phyloP scores from a whole-genome alignment of 202 grass and related monocot species.

The Zizania palustris region DNA sequence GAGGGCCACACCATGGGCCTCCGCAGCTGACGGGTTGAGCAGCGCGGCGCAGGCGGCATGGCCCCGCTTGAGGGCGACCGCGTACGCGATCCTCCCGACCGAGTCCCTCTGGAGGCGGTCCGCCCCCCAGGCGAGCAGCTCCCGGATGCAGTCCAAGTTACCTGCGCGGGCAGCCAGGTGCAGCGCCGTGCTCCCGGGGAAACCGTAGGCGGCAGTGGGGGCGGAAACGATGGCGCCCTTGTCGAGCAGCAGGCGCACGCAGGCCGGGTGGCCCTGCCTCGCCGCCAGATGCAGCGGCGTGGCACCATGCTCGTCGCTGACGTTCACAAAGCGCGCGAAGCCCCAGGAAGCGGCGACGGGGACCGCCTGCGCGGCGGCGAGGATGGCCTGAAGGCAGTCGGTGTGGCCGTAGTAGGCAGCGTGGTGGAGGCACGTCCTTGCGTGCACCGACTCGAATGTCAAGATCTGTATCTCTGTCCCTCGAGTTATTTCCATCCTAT shows the following conservation, averaged over 20 bases:
- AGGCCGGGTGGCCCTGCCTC: constrained; percentile 46
- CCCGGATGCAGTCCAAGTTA: constrained; percentile 57
- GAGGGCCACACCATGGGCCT: constrained; percentile 88
- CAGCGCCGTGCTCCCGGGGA: constrained; percentile 62
- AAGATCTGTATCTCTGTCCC: constrained; percentile 42
- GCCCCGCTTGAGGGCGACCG: constrained; percentile 56
- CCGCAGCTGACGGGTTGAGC: constrained; percentile 63
- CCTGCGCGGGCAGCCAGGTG: constrained; percentile 72
- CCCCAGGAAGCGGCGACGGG: constrained; percentile 65
- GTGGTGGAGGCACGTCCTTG: constrained; percentile 66
- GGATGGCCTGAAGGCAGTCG: constrained; percentile 59
- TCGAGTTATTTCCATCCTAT: too few relatives aligned
- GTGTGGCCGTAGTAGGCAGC: constrained; percentile 70
- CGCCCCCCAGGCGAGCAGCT: constrained; percentile 71
- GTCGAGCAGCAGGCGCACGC: constrained; percentile 59
- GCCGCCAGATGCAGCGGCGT: constrained; percentile 67
- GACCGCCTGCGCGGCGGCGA: constrained; percentile 49
- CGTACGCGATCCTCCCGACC: constrained; percentile 64
- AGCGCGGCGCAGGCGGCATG: constrained; percentile 63
- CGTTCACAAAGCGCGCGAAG: constrained; percentile 72
- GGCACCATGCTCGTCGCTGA: constrained; percentile 64
- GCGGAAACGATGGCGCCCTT: constrained; percentile 65
- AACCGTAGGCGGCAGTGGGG: constrained; percentile 46
- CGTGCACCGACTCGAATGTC: constrained; percentile 71
- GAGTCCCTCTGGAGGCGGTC: constrained; percentile 61